These are phyloP conservation scores for Penicillium canariense DNA, from an alignment of 495 filamentous ascomycete species.

Conservation along the genomic window DNA sequence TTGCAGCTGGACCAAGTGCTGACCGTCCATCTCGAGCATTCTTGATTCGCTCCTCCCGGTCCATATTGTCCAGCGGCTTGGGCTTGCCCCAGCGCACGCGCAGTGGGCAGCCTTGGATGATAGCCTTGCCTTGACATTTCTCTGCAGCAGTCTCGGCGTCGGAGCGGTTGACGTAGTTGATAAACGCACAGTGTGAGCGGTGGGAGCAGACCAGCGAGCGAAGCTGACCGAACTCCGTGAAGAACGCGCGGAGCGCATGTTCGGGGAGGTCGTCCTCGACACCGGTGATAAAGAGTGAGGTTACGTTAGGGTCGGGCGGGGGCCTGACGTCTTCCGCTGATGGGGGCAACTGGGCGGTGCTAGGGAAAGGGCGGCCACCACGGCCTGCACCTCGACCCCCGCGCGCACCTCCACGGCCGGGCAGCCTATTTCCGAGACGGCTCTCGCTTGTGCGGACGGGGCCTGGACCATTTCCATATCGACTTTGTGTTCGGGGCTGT, in stretches of 20 bases:
- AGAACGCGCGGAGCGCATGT: slow-evolving; percentile 84
- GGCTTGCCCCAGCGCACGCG: slow-evolving; percentile 89
- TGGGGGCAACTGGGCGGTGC: slow-evolving; percentile 71
- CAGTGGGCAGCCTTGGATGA: slow-evolving; percentile 81
- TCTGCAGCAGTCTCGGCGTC: slow-evolving; percentile 80
- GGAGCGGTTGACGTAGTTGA: slow-evolving; percentile 84
- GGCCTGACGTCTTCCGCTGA: slow-evolving; percentile 79
- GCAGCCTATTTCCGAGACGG: slow-evolving; percentile 34
- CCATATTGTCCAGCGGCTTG: slow-evolving; percentile 84
- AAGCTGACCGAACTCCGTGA: slow-evolving; percentile 80
- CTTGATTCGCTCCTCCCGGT: slow-evolving; percentile 71
- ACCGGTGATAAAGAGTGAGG: slow-evolving; percentile 89
- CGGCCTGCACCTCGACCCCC: slow-evolving; percentile 48
- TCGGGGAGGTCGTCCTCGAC: slow-evolving; percentile 96
- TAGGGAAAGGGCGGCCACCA: slow-evolving; percentile 62
- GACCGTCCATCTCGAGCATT: slow-evolving; percentile 73
- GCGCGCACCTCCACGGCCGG: slow-evolving; percentile 42
- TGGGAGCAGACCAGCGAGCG: slow-evolving; percentile 92
- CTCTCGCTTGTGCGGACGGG: slow-evolving; percentile 68
- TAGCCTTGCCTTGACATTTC: slow-evolving; percentile 81
- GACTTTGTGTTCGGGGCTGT: slow-evolving; percentile 35
- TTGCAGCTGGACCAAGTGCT: slow-evolving; percentile 37
- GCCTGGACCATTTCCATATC: slow-evolving; percentile 47
- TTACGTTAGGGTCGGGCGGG: slow-evolving; percentile 77
- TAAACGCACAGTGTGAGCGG: slow-evolving; percentile 92